Conservation (phyloP, 176 grass and related monocot genomes). For the Cymbopogon citratus region DNA sequence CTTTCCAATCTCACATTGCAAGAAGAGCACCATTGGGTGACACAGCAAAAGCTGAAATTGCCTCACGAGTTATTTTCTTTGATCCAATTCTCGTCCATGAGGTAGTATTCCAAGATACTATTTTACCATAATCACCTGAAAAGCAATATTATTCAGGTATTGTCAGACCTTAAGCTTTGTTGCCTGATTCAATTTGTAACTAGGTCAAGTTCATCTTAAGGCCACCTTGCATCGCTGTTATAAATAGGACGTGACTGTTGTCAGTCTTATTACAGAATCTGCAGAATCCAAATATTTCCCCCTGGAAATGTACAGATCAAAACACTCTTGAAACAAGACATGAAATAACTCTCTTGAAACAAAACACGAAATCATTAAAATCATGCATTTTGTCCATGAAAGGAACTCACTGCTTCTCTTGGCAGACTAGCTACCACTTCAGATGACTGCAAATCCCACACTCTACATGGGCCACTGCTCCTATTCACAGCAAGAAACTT, state of each 20-base stretch:
- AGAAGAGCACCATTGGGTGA: slow-evolving; percentile 64
- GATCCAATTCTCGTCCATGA: slow-evolving; percentile 71
- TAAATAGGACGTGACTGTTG: slow-evolving; percentile 49
- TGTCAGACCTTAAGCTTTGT: slow-evolving; percentile 6
- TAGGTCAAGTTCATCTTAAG: slow-evolving; percentile 28
- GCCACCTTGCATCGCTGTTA: slow-evolving; percentile 77
- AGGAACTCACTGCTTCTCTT: slow-evolving; percentile 65
- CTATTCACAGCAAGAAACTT: slow-evolving; percentile 76
- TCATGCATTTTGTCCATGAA: not conserved
- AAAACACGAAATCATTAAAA: not conserved
- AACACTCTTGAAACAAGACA: slow-evolving; percentile 10
- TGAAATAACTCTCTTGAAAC: slow-evolving; percentile 4
- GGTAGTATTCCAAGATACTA: slow-evolving; percentile 86
- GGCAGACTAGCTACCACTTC: slow-evolving; percentile 61
- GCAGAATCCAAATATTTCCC: slow-evolving; percentile 91
- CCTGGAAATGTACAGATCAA: slow-evolving; percentile 55
- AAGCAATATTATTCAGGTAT: slow-evolving; percentile 18
- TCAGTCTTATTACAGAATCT: slow-evolving; percentile 52
- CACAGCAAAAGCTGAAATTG: slow-evolving; percentile 83
- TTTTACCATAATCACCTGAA: slow-evolving; percentile 74
- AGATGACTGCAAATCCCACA: slow-evolving; percentile 74
- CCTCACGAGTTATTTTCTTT: slow-evolving; percentile 74
- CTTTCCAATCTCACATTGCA: slow-evolving; percentile 57
- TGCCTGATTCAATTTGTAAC: slow-evolving; percentile 5
- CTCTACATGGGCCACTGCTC: slow-evolving; percentile 69